Base-by-base conservation (phyloP, 2,329 filamentous ascomycete species). In the Microsporum audouinii region DNA sequence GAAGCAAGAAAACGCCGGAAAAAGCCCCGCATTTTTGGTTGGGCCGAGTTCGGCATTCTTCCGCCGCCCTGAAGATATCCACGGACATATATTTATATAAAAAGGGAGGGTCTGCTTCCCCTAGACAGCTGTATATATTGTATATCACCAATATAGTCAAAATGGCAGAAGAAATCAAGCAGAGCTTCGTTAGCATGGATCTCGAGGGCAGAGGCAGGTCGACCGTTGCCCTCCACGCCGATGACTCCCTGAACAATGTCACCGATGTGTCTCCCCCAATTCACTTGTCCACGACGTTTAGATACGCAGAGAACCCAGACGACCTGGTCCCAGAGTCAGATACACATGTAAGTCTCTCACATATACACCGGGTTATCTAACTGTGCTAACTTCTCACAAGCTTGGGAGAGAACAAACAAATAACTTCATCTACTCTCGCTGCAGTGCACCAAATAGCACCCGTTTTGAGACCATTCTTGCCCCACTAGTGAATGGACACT, bases 271-370 rank as follows among this genome's bases (percentile, higher is more conserved):
- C 92, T 10, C 92, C 94, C 62, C 85, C 92, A 2, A 80, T 97
- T 70, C 92, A 97, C 72, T 84, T 95, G 65, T 91, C 90, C 64
- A 96, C 92, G 10, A 97, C 90, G 14, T 97, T 90, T 75, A 85
- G 89, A 67, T 97, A 96, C 73, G 78, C 80, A 33, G 75, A 79
- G 59, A 81, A 96, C 71, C 88, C 90, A 1, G 80, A 85, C 4
- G 72, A 84, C 33, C 81, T 96, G 53, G 66, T 77, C 5, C 78
- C 81, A 1, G 72, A 74, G 12, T 70, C 75, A 63, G 71, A 87
- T 63, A 67, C 74, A 33, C 14, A 57, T 2, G 55, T 57, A 38
- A 3, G 55, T 57, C 31, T 29, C 6, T 39, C 14, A 5, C 5
- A 1, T 38, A 23, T 23, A 38, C 1, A 3, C 33, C 14, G 8